Evolutionary conservation across 2,329 filamentous ascomycete genomes (phyloP).

Genomic region (Sporothrix dimorphospora): DNA sequence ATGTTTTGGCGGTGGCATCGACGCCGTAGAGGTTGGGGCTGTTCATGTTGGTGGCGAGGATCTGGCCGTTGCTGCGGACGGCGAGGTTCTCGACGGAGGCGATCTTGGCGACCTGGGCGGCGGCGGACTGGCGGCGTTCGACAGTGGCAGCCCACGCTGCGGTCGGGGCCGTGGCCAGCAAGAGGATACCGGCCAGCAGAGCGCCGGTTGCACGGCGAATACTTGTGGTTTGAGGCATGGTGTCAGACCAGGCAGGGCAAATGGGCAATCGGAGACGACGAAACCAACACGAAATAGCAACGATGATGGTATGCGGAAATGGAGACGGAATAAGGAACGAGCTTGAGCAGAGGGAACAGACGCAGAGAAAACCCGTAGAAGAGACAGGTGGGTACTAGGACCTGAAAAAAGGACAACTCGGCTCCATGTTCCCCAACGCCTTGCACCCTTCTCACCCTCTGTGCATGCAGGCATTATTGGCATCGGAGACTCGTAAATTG

Average conservation of each 20-base stretch:
- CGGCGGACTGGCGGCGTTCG: slow-evolving; percentile 36
- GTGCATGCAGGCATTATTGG: neutral
- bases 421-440: neutral
- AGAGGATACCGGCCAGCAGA: neutral
- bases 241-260: neutral
- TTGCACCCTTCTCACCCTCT: neutral
- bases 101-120: slow-evolving; percentile 37
- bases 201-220: neutral
- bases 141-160: slow-evolving; percentile 24
- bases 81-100: slow-evolving; percentile 41
- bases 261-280: neutral
- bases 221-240: neutral
- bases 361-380: neutral
- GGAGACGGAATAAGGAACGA: too few species aligned
- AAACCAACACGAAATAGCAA: neutral
- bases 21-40: slow-evolving; percentile 39
- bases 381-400: too few species aligned
- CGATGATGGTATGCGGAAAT: neutral
- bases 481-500: neutral
- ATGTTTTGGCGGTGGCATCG: slow-evolving; percentile 37
- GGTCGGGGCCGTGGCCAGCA: slow-evolving; percentile 5
- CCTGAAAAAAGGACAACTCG: neutral
- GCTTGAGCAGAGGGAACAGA: neutral
- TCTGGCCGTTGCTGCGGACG: slow-evolving; percentile 39
- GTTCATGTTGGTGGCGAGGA: slow-evolving; percentile 44